Conservation (phyloP, 768 basidiomycete genomes). For the Tulasnella sp. region DNA sequence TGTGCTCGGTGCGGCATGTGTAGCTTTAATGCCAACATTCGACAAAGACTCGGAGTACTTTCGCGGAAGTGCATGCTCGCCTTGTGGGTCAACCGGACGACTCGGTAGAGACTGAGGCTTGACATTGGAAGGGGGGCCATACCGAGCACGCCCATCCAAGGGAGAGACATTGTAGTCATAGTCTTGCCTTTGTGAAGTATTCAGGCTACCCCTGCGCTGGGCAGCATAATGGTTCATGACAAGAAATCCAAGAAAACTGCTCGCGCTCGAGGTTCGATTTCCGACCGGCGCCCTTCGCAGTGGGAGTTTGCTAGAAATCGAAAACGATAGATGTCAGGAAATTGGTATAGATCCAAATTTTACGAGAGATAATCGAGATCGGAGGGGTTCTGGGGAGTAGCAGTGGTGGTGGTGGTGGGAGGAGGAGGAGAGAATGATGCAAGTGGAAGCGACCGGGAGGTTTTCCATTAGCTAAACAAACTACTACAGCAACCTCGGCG, state of each 20-base stretch:
- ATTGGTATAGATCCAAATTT: neutral
- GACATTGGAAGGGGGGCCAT: neutral
- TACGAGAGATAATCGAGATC: neutral
- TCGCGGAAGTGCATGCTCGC: neutral
- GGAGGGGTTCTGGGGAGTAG: neutral
- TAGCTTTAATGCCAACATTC: neutral
- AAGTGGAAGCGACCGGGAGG: neutral
- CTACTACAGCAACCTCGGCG: neutral
- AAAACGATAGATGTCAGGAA: neutral
- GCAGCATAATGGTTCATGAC: neutral
- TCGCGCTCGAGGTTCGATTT: neutral
- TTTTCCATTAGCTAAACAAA: neutral
- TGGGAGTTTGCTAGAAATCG: neutral
- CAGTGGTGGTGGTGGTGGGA: neutral
- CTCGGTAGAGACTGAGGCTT: neutral
- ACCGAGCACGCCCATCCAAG: neutral
- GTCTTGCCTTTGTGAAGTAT: neutral
- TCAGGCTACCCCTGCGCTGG: neutral
- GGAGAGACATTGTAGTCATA: neutral
- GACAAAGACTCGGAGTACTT: neutral
- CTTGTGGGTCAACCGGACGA: slow-evolving; percentile 4
- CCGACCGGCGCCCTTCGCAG: neutral
- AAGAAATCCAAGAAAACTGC: neutral
- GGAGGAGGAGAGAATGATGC: neutral
- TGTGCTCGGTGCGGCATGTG: neutral